Percentiles rank a stretch among this genome's conserved stretches.
Evolutionary conservation across 176 grass and related monocot species (phyloP).

Genomic region (Pontederia crassipes): DNA sequence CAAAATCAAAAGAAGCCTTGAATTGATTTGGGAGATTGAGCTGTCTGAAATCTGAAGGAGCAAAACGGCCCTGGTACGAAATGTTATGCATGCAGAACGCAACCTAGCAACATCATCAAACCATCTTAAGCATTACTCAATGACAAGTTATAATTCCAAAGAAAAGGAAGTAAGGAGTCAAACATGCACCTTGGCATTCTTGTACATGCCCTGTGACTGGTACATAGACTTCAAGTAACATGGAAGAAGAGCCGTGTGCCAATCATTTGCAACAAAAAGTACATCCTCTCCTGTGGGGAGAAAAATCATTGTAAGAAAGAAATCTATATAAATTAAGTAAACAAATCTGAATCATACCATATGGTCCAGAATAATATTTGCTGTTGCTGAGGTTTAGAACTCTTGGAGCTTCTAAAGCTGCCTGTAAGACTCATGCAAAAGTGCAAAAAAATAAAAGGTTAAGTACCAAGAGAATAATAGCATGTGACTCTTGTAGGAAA

Average conservation of each 20-base stretch:
- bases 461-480: conserved; percentile 1
- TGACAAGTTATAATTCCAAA: no score
- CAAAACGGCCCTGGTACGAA: conserved; percentile 74
- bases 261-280: conserved; percentile 83
- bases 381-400: conserved; percentile 64
- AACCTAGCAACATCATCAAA: conserved; percentile 31
- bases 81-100: conserved; percentile 99
- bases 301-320: neutral
- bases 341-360: conserved; percentile 40
- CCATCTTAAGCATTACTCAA: neutral
- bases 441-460: neutral
- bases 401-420: conserved; percentile 64
- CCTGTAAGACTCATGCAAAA: conserved; percentile 29
- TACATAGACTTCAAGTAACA: conserved; percentile 86
- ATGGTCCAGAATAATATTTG: conserved; percentile 45
- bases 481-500: no score
- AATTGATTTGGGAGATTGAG: conserved; percentile 78
- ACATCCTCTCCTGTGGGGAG: conserved; percentile 58
- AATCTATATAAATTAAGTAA: neutral
- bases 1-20: conserved; percentile 74
- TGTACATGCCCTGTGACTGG: conserved; percentile 61
- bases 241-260: conserved; percentile 65
- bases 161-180: no score
- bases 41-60: conserved; percentile 25
- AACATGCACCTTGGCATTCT: conserved; percentile 49